Evolutionary conservation across 2,329 filamentous ascomycete genomes (phyloP).

Genomic region (Coniochaeta sp.): DNA sequence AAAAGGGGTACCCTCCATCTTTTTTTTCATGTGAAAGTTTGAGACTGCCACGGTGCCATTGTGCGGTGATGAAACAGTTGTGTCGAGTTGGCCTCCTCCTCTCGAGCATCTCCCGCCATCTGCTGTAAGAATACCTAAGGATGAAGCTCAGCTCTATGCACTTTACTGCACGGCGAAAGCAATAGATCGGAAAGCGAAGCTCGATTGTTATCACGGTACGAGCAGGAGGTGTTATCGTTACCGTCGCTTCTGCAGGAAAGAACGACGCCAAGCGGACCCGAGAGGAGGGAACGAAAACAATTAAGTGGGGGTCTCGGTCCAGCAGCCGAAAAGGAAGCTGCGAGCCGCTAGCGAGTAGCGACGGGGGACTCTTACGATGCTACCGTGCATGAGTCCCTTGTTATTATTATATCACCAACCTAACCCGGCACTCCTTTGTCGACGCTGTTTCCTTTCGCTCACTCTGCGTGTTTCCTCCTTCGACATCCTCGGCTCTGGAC

Average conservation of each 20-base stretch:
- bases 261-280: neutral
- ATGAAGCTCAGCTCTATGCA: neutral
- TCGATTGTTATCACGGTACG: neutral
- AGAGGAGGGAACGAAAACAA: neutral
- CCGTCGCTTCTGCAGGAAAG: neutral
- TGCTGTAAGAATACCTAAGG: too few species aligned
- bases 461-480: neutral
- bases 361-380: neutral
- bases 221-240: neutral
- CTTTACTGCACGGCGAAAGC: neutral
- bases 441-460: neutral
- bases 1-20: constrained; percentile 1
- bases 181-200: neutral
- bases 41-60: neutral
- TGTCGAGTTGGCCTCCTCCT: too few species aligned
- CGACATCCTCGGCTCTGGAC: neutral
- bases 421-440: neutral
- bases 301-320: neutral
- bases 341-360: neutral
- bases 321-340: neutral
- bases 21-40: neutral
- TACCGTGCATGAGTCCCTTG: neutral
- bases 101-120: neutral
- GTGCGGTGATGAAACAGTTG: neutral
- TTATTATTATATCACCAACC: neutral